Conservation (phyloP, 2,329 filamentous ascomycete genomes). For the Colletotrichum tanaceti region DNA sequence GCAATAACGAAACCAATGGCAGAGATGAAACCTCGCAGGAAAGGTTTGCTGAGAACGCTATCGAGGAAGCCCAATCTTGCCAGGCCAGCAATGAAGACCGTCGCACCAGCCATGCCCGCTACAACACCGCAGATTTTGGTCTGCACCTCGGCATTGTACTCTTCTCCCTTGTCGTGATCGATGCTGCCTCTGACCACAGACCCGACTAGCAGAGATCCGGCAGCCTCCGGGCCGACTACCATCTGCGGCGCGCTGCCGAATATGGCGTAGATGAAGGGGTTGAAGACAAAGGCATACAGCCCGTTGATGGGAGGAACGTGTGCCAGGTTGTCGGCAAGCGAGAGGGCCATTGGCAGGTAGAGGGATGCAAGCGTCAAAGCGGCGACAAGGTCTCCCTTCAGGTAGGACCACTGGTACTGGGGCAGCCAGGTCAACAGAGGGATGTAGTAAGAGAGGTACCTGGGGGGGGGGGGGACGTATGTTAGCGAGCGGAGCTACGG, state of each 20-base stretch:
- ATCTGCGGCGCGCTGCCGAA: constrained; percentile 93
- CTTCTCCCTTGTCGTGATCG: constrained; percentile 71
- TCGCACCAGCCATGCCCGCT: constrained; percentile 86
- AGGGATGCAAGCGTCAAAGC: constrained; percentile 98
- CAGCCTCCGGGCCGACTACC: constrained; percentile 94
- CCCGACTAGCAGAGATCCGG: constrained; percentile 89
- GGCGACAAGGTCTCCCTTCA: constrained; percentile 87
- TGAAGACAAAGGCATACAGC: constrained; percentile 93
- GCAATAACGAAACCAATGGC: constrained; percentile 97
- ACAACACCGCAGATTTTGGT: constrained; percentile 89
- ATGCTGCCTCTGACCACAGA: constrained; percentile 85
- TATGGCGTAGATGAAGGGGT: constrained; percentile 89
- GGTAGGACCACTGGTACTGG: constrained; percentile 84
- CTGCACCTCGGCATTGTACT: constrained; percentile 76
- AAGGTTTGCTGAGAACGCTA: constrained; percentile 91
- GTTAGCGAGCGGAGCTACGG: constrained; percentile 3
- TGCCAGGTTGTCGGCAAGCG: constrained; percentile 89
- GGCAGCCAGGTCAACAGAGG: constrained; percentile 90
- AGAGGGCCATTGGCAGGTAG: constrained; percentile 97
- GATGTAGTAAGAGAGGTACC: constrained; percentile 93
- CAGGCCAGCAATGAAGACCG: constrained; percentile 88
- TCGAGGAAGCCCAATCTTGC: constrained; percentile 92
- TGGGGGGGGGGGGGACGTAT: constrained; percentile 48
- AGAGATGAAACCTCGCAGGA: constrained; percentile 94
- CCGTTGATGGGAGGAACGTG: constrained; percentile 95